Conservation (phyloP, 2,329 filamentous ascomycete species). For the Emmonsia crescens region DNA sequence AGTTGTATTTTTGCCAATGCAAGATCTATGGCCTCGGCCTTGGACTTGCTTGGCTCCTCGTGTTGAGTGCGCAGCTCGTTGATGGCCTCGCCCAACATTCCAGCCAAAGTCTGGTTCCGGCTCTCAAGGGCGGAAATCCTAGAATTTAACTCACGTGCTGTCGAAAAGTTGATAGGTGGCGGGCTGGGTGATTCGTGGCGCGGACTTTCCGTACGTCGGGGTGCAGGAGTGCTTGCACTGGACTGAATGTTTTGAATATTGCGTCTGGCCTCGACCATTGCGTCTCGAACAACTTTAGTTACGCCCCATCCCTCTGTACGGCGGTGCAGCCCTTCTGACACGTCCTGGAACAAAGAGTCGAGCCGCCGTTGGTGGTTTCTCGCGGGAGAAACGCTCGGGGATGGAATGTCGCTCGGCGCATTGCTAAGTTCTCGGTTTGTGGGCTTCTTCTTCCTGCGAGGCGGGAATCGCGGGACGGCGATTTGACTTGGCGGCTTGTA, state of each 20-base stretch:
- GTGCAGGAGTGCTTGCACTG: slow-evolving; percentile 22
- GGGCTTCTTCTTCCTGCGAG: slow-evolving; percentile 8
- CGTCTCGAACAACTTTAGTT: slow-evolving; percentile 38
- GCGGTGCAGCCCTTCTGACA: slow-evolving; percentile 38
- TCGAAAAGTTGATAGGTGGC: slow-evolving; percentile 8
- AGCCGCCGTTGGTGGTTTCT: slow-evolving; percentile 32
- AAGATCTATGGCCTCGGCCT: slow-evolving; percentile 4
- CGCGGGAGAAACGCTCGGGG: slow-evolving; percentile 28
- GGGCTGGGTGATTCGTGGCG: slow-evolving; percentile 12
- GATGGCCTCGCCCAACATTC: slow-evolving; percentile 31
- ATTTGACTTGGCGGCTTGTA: background rate
- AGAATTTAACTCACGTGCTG: slow-evolving; percentile 20
- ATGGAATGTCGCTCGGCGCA: slow-evolving; percentile 16
- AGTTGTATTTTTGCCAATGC: slow-evolving; percentile 32
- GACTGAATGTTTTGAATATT: slow-evolving; percentile 38
- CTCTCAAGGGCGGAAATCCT: slow-evolving; percentile 28
- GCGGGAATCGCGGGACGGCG: background rate
- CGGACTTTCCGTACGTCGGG: slow-evolving; percentile 13
- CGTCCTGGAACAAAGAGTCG: slow-evolving; percentile 38
- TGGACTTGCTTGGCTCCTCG: slow-evolving; percentile 13
- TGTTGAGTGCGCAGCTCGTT: slow-evolving; percentile 30
- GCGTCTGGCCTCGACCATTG: slow-evolving; percentile 36
- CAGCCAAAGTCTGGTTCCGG: slow-evolving; percentile 32
- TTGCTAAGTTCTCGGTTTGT: slow-evolving; percentile 5
- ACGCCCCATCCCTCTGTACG: slow-evolving; percentile 41